These are phyloP conservation scores for Elaeis oleifera DNA, from an alignment of 202 grass and related monocot genomes.

Conservation along the genomic window DNA sequence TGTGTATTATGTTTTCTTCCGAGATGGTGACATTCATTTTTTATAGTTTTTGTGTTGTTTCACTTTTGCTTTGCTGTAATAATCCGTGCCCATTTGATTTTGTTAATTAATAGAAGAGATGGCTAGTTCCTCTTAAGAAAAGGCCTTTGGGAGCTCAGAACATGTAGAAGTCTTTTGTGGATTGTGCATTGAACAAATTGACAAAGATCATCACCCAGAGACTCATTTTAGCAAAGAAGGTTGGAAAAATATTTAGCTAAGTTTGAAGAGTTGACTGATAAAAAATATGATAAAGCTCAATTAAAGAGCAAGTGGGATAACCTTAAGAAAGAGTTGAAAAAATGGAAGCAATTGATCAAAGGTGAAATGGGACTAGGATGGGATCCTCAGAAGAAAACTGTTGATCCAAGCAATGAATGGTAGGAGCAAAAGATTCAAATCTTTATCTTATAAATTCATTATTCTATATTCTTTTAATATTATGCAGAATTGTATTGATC, in stretches of 20 bases:
- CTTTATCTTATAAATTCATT: no score
- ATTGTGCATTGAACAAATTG: constrained; percentile 28
- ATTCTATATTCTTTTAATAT: no score
- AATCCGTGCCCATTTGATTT: no score
- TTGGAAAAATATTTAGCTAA: constrained; percentile 17
- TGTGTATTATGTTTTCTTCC: no score
- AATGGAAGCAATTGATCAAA: constrained; percentile 20
- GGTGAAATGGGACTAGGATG: constrained; percentile 15
- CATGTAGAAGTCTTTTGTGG: constrained; percentile 7
- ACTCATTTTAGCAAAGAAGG: constrained; percentile 15
- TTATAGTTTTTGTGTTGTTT: no score
- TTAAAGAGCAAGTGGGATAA: constrained; percentile 21
- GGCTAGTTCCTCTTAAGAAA: neutral
- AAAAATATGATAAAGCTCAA: neutral
- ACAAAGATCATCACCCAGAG: constrained; percentile 10
- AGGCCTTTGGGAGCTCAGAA: constrained; percentile 5
- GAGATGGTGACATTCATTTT: no score
- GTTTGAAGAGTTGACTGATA: constrained; percentile 15
- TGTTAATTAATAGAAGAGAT: no score
- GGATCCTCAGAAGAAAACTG: constrained; percentile 3
- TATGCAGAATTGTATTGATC: no score
- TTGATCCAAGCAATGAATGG: constrained; percentile 13
- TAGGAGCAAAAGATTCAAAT: constrained; percentile 11
- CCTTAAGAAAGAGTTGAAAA: constrained; percentile 26
- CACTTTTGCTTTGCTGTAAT: no score